These are phyloP conservation scores for thale cress (Arabidopsis thaliana) DNA, from an alignment of 345 rosid species.

Conservation along the genomic window TAIR10.1 NC_003074.8:6982001-6982500, in stretches of 20 bases:
- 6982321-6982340: slow-evolving; percentile 32
- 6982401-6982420: slow-evolving; percentile 40
- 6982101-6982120: neutral
- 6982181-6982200: neutral
- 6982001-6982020: neutral
- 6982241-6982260: slow-evolving; percentile 28
- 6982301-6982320: slow-evolving; percentile 33
- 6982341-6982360: slow-evolving; percentile 26
- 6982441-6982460: slow-evolving; percentile 42
- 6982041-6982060: neutral
- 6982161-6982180: neutral
- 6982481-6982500: slow-evolving; percentile 13
- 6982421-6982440: slow-evolving; percentile 46
- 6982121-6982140: neutral
- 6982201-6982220: neutral
- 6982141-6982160: neutral
- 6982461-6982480: slow-evolving; percentile 22
- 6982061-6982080: too few species aligned
- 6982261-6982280: slow-evolving; percentile 36
- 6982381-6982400: slow-evolving; percentile 47
- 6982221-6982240: slow-evolving; percentile 19
- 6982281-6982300: slow-evolving; percentile 44
- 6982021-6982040: neutral
- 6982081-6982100: neutral
- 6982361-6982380: slow-evolving; percentile 30